These are phyloP conservation scores for Arabis hirsuta DNA, from an alignment of 345 rosid species.

Conservation along the genomic window DNA sequence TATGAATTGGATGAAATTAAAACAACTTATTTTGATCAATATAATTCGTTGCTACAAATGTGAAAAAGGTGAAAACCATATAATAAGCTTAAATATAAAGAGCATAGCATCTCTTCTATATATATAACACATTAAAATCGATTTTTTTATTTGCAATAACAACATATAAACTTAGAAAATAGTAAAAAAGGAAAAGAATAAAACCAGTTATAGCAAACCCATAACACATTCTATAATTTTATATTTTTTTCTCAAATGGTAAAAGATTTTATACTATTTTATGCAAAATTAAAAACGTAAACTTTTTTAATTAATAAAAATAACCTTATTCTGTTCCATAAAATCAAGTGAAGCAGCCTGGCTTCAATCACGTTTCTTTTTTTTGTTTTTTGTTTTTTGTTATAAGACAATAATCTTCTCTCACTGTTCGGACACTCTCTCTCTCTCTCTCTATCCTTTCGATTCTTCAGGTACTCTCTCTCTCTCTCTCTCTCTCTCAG, in stretches of 20 bases:
- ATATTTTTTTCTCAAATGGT: too few relatives aligned
- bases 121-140: too few relatives aligned
- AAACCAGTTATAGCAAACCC: too few relatives aligned
- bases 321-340: slow-evolving; percentile 6
- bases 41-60: too few relatives aligned
- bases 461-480: slow-evolving; percentile 43
- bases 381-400: neutral
- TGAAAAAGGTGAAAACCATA: too few relatives aligned
- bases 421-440: slow-evolving; percentile 18
- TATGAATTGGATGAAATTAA: too few relatives aligned
- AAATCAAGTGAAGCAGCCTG: slow-evolving; percentile 23
- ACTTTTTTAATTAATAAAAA: neutral
- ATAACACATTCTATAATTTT: neutral
- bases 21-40: too few relatives aligned
- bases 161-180: too few relatives aligned
- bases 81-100: too few relatives aligned
- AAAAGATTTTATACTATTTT: neutral
- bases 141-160: too few relatives aligned
- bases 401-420: slow-evolving; percentile 18
- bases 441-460: slow-evolving; percentile 25
- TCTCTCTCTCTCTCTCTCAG: slow-evolving; percentile 20
- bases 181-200: too few relatives aligned
- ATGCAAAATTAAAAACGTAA: neutral
- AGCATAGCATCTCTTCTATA: too few relatives aligned
- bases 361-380: slow-evolving; percentile 4